Evolutionary conservation across 441 rosid genomes (phyloP).

Genomic region (Melastoma candidum): DNA sequence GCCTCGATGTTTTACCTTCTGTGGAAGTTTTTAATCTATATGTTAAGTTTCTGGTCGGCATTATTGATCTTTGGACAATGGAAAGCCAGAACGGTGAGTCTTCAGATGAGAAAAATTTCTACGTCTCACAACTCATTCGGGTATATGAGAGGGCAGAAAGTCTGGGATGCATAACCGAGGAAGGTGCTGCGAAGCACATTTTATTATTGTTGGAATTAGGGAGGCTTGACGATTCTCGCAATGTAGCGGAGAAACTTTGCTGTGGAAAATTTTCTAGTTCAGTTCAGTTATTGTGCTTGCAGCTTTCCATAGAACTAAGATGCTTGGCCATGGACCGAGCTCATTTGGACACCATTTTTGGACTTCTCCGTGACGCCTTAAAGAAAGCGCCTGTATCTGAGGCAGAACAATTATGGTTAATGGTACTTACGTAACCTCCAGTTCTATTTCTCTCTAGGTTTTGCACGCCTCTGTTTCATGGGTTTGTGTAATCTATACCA

Average conservation of each 20-base stretch:
- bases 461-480: not conserved
- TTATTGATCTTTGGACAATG: conserved; percentile 22
- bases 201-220: conserved; percentile 56
- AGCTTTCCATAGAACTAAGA: conserved; percentile 49
- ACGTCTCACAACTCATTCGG: conserved; percentile 31
- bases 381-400: conserved; percentile 35
- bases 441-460: not conserved
- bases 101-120: conserved; percentile 18
- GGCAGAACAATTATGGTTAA: conserved; percentile 71
- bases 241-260: conserved; percentile 55
- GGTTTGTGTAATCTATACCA: not conserved
- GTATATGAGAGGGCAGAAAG: conserved; percentile 61
- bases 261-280: conserved; percentile 40
- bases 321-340: conserved; percentile 27
- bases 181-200: conserved; percentile 55
- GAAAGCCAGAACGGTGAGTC: conserved; percentile 17
- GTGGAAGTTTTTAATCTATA: conserved; percentile 44
- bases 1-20: conserved; percentile 41
- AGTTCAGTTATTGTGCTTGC: conserved; percentile 45
- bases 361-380: conserved; percentile 38
- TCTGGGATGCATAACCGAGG: conserved; percentile 50
- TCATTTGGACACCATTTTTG: conserved; percentile 39
- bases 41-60: conserved; percentile 48
- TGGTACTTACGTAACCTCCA: conserved; percentile 35
- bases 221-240: conserved; percentile 44